Evolutionary conservation across 345 rosid species (phyloP), one percentile per base, ranked within the genome.

Genomic region (Brassica cretica): DNA sequence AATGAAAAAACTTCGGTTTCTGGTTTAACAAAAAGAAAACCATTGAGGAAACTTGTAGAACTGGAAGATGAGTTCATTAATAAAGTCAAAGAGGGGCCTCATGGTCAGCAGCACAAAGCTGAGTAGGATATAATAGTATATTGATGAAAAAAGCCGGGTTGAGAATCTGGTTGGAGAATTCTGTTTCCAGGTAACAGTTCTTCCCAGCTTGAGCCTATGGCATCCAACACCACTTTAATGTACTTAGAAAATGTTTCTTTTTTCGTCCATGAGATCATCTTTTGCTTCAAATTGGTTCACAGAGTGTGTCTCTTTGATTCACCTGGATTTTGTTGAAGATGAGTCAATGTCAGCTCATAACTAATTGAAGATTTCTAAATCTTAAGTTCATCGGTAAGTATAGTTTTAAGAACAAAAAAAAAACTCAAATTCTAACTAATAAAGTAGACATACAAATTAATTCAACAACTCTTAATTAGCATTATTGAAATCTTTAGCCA

Each of bases 51-150:
- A 81, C 71, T 89, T 84, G 81, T 85, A 89, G 74, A 87, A 59
- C 71, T 90, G 92, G 74, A 85, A 61, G 72, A 95, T 89, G 83
- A 84, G 90, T 80, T 93, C 97, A 16, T 87, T 89, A 68, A 88
- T 85, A 78, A 88, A 84, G 74, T 92, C 93, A 35, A 94, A 90
- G 76, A 92, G 87, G 64, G 89, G 91, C 24, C 71, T 88, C 78
- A 70, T 83, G 82, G 55, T 46, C 16, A 46, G 55, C 89, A 66
- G 9, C 65, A 75, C 89, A 85, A 49, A 87, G 81, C 81, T 84
- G 81, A 82, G 74, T 86, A 14, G 89, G 83, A 59, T 66, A 84
- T 86, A 89, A 88, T 63, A 87, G 86, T 67, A 85, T 75, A 76
- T 87, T 90, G 29, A 82, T 78, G 70, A 80, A 62, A 78, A 90